phyloP scores from a whole-genome alignment of 176 grass and related monocot species.

The Puccinellia tenuiflora region DNA sequence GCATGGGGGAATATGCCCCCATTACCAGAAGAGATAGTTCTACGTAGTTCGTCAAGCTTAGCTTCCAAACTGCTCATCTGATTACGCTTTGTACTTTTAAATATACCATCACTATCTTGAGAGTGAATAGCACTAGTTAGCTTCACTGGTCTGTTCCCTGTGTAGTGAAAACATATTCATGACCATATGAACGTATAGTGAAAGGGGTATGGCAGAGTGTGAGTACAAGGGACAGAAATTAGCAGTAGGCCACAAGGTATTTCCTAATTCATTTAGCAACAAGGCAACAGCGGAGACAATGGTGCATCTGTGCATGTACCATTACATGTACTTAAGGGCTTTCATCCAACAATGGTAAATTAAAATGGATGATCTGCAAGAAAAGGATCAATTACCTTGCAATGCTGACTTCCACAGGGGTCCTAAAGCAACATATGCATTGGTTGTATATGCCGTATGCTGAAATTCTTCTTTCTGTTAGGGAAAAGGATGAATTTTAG shows the following conservation, averaged over 20 bases:
- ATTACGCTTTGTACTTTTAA: constrained; percentile 45
- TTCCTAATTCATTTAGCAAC: not conserved
- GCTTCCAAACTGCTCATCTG: constrained; percentile 54
- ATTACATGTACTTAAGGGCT: not conserved
- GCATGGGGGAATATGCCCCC: constrained; percentile 71
- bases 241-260: not conserved
- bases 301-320: not conserved
- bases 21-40: constrained; percentile 47
- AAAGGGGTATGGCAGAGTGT: not conserved
- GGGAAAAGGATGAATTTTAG: constrained; percentile 14
- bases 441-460: constrained; percentile 90
- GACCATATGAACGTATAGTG: not conserved
- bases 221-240: not conserved
- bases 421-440: constrained; percentile 79
- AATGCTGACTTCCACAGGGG: constrained; percentile 55
- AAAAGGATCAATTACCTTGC: constrained; percentile 46
- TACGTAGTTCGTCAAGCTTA: constrained; percentile 67
- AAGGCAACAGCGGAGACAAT: not conserved
- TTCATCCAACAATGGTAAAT: not conserved
- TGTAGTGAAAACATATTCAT: constrained; percentile 6
- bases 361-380: not conserved
- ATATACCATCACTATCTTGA: constrained; percentile 21
- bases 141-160: constrained; percentile 64
- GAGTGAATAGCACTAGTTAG: constrained; percentile 35
- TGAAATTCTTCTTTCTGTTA: constrained; percentile 97